These are phyloP conservation scores for Globisporangium abappressorium DNA, from an alignment of 352 stramenopile genomes.

Conservation along the genomic window DNA sequence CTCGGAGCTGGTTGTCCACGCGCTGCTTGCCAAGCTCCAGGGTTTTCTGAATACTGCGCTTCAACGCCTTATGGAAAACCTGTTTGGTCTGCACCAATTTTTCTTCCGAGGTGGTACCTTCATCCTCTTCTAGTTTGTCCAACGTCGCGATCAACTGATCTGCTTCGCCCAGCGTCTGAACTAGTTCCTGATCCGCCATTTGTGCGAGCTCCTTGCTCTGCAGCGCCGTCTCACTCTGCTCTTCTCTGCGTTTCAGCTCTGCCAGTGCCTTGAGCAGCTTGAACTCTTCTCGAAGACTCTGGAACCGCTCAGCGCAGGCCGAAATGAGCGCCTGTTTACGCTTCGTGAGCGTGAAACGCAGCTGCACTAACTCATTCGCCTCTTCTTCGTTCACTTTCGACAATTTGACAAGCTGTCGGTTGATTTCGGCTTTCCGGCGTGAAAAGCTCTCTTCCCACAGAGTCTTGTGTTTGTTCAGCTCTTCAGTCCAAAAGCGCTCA, in stretches of 20 bases:
- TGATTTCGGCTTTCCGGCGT: slow-evolving; percentile 23
- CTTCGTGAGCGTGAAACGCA: slow-evolving; percentile 12
- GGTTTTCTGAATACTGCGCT: slow-evolving; percentile 8
- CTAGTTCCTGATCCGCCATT: slow-evolving; percentile 14
- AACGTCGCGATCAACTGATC: slow-evolving; percentile 8
- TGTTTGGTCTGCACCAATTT: not conserved
- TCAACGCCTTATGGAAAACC: not conserved
- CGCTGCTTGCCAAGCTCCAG: slow-evolving; percentile 11
- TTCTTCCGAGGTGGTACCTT: not conserved
- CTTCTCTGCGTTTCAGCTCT: not conserved
- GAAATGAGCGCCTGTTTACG: slow-evolving; percentile 13
- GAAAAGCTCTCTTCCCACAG: slow-evolving; percentile 25
- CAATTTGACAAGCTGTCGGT: slow-evolving; percentile 24
- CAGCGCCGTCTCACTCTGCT: not conserved
- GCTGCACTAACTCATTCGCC: slow-evolving; percentile 19
- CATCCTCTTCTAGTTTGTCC: slow-evolving; percentile 8
- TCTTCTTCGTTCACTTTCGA: slow-evolving; percentile 39
- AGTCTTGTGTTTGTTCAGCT: not conserved
- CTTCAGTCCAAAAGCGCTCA: not conserved
- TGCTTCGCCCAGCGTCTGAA: slow-evolving; percentile 8
- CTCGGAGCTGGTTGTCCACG: slow-evolving; percentile 9
- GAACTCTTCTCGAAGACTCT: slow-evolving; percentile 9
- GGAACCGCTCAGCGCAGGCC: not conserved
- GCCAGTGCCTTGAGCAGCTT: slow-evolving; percentile 6
- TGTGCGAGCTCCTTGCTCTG: not conserved